These are phyloP conservation scores for Carallia pectinifolia DNA, from an alignment of 345 rosid species.

Conservation along the genomic window DNA sequence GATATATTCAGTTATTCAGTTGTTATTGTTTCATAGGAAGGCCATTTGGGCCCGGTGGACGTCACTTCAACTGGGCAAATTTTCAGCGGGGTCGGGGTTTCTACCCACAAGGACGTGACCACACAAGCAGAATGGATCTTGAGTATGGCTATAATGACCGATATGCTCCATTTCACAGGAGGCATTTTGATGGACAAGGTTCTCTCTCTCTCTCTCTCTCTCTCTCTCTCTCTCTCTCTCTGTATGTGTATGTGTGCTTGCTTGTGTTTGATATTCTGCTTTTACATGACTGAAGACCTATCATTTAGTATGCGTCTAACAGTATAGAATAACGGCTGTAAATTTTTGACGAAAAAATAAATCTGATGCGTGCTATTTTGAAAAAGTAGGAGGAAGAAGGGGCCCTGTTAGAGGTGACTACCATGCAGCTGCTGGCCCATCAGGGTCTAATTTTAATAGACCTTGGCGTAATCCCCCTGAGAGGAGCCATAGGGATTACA, in stretches of 20 bases:
- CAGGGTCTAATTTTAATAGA: conserved; percentile 40
- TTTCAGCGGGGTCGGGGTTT: conserved; percentile 38
- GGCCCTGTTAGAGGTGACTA: conserved; percentile 38
- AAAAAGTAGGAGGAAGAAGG: conserved; percentile 43
- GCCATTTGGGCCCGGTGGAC: conserved; percentile 42
- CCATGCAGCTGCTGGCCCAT: conserved; percentile 26
- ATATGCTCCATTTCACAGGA: conserved; percentile 32
- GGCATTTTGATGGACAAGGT: conserved; percentile 39
- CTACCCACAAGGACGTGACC: conserved; percentile 39
- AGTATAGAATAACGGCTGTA: no score
- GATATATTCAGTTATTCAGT: conserved; percentile 11
- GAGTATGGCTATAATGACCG: conserved; percentile 32
- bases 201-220: conserved; percentile 17
- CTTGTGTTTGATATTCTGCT: no score
- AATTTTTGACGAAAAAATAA: background rate
- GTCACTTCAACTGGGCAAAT: conserved; percentile 31
- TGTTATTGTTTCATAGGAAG: conserved; percentile 36
- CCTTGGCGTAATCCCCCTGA: conserved; percentile 40
- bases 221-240: conserved; percentile 12
- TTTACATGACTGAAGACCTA: no score
- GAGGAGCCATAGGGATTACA: conserved; percentile 33
- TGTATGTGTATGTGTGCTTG: no score
- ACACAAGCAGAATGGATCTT: conserved; percentile 33
- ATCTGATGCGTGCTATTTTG: conserved; percentile 13
- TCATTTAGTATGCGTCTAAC: no score